Base-by-base conservation (phyloP, 345 rosid species). In the Eucalyptus marginata region DNA sequence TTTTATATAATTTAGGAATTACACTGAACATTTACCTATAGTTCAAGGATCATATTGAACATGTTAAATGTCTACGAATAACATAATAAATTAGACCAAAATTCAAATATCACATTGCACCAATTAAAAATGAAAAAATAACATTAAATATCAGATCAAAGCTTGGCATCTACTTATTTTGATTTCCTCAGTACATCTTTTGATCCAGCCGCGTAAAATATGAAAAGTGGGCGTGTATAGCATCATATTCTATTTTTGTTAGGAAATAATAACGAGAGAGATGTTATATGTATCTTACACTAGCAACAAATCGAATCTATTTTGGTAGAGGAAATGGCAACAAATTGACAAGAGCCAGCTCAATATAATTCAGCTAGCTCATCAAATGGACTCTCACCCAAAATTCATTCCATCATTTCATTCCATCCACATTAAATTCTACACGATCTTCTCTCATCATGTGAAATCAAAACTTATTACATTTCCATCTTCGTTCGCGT, bases 151-250 rank as follows among this genome's bases (percentile, higher is more conserved):
- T 62, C 16, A 6, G 0, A 62, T 62, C 36, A 29, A 64, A n/a
- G 18, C 36, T n/a, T 16, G 16, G 1, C 8, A 29, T 64, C 1
- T 64, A 64, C n/a, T 64, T 64, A 31, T n/a, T 66, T 66, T 66
- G 3, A 8, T 66, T 31, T 31, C 43, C 9, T 16, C 6, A 0
- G 0, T 16, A 16, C 31, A 31, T 66, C 40, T 15, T 31, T 15
- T 66, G 20, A 66, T 17, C 79, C 79, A 66, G 31, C 16, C 6
- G 5, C 79, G 0, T 31, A 43, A 66, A 66, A 66, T 7, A 66
- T 66, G 79, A 66, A 66, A 31, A 66, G 40, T 8, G 15, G 2
- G 79, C 6, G 11, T 15, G 79, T 66, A 66, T 9, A 58, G 10
- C 29, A 5, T 58, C 64, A 24, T 18, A 7, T 31, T 66, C 79